phyloP scores from a whole-genome alignment of 345 rosid genomes.

The Dovyalis caffra region DNA sequence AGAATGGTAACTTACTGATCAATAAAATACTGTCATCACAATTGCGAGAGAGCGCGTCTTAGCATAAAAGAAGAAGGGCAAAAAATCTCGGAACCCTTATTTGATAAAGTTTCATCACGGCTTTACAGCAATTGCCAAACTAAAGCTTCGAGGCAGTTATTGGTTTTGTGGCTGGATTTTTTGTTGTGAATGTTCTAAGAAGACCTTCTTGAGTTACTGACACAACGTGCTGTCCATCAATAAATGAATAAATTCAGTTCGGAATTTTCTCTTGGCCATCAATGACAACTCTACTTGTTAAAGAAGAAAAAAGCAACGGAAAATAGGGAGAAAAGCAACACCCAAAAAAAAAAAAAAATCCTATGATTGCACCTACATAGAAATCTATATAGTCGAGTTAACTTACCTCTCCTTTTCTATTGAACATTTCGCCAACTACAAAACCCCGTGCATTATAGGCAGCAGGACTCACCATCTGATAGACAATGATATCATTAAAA shows the following conservation, averaged over 20 bases:
- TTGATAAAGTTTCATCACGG: neutral
- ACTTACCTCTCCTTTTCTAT: conserved; percentile 75
- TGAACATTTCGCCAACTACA: conserved; percentile 73
- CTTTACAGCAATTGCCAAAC: neutral
- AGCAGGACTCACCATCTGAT: conserved; percentile 64
- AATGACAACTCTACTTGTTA: too few species aligned
- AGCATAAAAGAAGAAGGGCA: neutral
- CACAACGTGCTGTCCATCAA: conserved; percentile 64
- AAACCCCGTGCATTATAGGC: conserved; percentile 70
- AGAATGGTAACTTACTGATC: too few species aligned
- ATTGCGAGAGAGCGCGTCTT: too few species aligned
- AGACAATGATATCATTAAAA: neutral
- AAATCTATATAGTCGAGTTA: neutral
- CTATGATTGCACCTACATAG: too few species aligned
- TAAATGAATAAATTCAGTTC: neutral
- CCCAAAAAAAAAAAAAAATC: neutral
- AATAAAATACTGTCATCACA: too few species aligned
- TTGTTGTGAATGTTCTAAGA: conserved; percentile 46
- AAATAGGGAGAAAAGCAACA: neutral
- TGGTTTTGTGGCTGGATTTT: conserved; percentile 14
- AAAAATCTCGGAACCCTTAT: neutral
- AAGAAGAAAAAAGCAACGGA: neutral
- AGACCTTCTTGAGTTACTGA: conserved; percentile 82
- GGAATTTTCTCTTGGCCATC: neutral
- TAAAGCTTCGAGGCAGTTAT: conserved; percentile 58